Evolutionary conservation across 2,329 filamentous ascomycete species (phyloP).

Genomic region (Macroventuria anomochaeta): DNA sequence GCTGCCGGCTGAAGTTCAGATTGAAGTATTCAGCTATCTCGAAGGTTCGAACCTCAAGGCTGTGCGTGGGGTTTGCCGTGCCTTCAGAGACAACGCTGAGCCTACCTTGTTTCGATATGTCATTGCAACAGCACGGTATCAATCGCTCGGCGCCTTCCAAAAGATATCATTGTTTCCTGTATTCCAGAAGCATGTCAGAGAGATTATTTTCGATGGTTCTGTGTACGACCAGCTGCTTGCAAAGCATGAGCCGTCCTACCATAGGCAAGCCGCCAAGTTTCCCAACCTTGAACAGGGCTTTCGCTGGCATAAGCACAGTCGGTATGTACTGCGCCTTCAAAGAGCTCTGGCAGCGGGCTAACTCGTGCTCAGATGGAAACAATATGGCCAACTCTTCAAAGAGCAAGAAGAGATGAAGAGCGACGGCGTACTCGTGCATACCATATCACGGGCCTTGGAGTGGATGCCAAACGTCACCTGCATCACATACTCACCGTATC

Average conservation of each 20-base stretch:
- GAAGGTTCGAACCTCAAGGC: conserved; percentile 31
- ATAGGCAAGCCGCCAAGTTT: conserved; percentile 2
- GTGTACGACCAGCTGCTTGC: conserved; percentile 28
- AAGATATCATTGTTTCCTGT: conserved; percentile 32
- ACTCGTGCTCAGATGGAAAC: conserved; percentile 27
- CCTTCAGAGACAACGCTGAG: conserved; percentile 33
- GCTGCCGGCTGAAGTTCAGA: conserved; percentile 39
- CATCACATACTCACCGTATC: conserved; percentile 36
- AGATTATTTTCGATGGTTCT: conserved; percentile 43
- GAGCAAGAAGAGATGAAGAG: conserved; percentile 39
- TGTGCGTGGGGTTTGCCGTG: conserved; percentile 28
- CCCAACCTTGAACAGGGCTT: conserved; percentile 16
- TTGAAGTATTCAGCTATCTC: conserved; percentile 38
- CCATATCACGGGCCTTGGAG: conserved; percentile 30
- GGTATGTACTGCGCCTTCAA: conserved; percentile 5
- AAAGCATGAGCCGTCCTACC: conserved; percentile 16
- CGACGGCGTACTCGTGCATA: conserved; percentile 32
- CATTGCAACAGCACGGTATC: conserved; percentile 38
- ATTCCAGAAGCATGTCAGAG: conserved; percentile 37
- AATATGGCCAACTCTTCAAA: conserved; percentile 31
- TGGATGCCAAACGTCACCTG: conserved; percentile 34
- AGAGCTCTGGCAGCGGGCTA: neutral
- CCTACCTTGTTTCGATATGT: conserved; percentile 34
- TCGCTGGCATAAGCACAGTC: conserved; percentile 21
- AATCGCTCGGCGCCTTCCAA: conserved; percentile 37